Conservation (phyloP, 768 basidiomycete genomes). For the Crucibulum laeve region DNA sequence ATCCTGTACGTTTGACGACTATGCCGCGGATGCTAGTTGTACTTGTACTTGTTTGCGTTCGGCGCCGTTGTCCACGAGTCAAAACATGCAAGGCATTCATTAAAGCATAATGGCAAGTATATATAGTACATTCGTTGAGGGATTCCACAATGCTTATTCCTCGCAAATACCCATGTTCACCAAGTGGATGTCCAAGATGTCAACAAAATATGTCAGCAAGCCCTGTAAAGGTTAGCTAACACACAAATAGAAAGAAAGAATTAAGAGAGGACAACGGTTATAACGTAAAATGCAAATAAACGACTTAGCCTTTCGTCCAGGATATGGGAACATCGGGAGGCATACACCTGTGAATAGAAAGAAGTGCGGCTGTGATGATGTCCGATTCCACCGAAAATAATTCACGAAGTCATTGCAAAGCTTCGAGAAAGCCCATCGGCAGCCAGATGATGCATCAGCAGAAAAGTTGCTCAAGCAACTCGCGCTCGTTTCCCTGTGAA, state of each 20-base stretch:
- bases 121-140: no score
- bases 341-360: not conserved
- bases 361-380: not conserved
- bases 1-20: no score
- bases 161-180: not conserved
- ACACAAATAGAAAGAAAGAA: not conserved
- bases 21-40: no score
- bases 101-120: no score
- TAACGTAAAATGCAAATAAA: not conserved
- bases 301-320: conserved; percentile 2
- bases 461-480: conserved; percentile 23
- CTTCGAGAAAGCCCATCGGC: not conserved
- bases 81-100: no score
- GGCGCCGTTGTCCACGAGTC: no score
- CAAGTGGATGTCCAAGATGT: not conserved
- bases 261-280: not conserved
- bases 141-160: not conserved
- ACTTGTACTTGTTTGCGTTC: no score
- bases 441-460: not conserved
- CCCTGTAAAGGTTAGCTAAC: conserved; percentile 3
- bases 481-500: conserved; percentile 41
- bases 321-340: not conserved
- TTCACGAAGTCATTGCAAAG: not conserved
- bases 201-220: not conserved
- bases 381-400: no score